Evolutionary conservation across 208 protist species (phyloP), one percentile per base, ranked within the genome.

Genomic region (Trichomonas tenax): DNA sequence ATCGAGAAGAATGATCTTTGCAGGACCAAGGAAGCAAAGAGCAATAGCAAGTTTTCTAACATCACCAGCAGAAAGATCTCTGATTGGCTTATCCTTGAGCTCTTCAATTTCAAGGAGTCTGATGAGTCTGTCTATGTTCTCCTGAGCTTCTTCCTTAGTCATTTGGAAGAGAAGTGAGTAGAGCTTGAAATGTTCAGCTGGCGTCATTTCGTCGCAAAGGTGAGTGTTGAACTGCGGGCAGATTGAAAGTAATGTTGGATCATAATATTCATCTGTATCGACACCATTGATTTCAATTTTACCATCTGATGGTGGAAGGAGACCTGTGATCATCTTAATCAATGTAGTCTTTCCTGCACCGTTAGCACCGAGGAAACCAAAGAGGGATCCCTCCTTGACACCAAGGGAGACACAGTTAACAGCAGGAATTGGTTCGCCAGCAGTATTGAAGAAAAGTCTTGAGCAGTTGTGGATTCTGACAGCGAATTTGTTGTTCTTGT

Each of bases 271-370:
- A 36, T 95, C 46, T 46, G 44, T 95, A 11, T 23, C 8, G 11
- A 41, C 38, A 6, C 46, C 44, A 41, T 51, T 51, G 34, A 95
- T 95, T 63, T 95, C 40, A 45, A 96, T 96, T 63, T 58, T 95
- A 26, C 96, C 96, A 17, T 36, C 40, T n/a, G 86, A 86, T n/a
- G 96, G 96, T 17, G 63, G 40, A 8, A 96, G 63, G 10, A 58
- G 10, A 82, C 96, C 96, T 31, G 51, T 88, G 48, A 97, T 44
- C 58, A 96, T 96, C 41, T 90, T 38, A 15, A 97, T 48, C 2
- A 63, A 88, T 40, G 96, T 96, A 23, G 96, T 97, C 96, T 97
- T 97, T 45, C 96, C 96, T 36, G 90, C 82, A 41, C 96, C 96
- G 38, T 96, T 96, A 0, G 40, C 96, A 49, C 96, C 96, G 14